Base-by-base conservation (phyloP, 2,329 filamentous ascomycete species). In the Hymenoscyphus fraxineus region DNA sequence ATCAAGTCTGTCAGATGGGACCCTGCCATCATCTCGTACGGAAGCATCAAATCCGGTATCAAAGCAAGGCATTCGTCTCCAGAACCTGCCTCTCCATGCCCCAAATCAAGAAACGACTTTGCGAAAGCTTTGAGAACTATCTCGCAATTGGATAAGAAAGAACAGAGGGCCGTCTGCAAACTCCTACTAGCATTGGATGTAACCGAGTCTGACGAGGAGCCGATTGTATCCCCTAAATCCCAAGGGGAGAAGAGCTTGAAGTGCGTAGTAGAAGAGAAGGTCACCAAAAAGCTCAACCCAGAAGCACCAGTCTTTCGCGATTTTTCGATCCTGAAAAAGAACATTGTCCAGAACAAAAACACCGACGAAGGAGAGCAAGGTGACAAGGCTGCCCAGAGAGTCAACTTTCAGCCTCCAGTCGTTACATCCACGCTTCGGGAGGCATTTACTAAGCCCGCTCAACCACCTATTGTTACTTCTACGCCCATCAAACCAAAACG, bases 1-100 rank as follows among this genome's bases (percentile, higher is more conserved):
- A 35, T 65, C 35, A 71, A 69, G 58, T 69, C 69, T 38, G 68
- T 72, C 38, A 69, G 62, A 63, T 70, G 66, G 65, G 70, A 72
- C 60, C 70, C 70, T 19, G 68, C 69, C 32, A 68, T 70, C 22
- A 41, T 70, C n/a, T 63, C 63, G 38, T 62, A 56, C 39, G 67
- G 65, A 1, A 65, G 63, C 2, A 19, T 65, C 2, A 57, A 64
- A 44, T 64, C 66, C 39, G 31, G 40, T 31, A n/a, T 10, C 12
- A 44, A 16, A 27, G 19, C 51, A 31, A 31, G 19, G 13, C 32
- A 38, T 22, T 27, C 22, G 38, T 31, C 54, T 58, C 38, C 59
- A 13, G 44, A 44, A 12, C 60, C 35, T 40, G 15, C 35, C 19
- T 59, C 61, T 40, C 39, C 61, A 38, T 59, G 31, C 55, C 51